Evolutionary conservation across 805 yeast species (phyloP).

Genomic region (Candida lessepsii): DNA sequence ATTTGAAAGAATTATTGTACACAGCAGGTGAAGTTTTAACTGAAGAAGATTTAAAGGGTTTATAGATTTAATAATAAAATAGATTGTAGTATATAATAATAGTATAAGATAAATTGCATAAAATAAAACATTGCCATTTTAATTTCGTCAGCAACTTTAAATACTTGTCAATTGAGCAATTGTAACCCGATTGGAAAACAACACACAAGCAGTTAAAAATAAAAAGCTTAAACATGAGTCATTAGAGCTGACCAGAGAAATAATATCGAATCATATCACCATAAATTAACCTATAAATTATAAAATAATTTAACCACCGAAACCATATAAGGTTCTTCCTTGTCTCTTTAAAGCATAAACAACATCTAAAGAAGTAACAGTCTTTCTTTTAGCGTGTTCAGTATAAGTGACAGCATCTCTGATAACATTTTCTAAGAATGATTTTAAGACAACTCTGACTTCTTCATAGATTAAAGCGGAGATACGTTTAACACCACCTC

Average conservation of each 20-base stretch:
- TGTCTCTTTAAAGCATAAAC: constrained; percentile 99
- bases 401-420: constrained; percentile 99
- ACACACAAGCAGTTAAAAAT: background rate
- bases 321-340: constrained; percentile 99
- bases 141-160: too few species aligned
- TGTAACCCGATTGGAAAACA: background rate
- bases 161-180: too few species aligned
- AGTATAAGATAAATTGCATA: background rate
- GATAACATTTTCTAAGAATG: constrained; percentile 95
- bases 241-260: too few species aligned
- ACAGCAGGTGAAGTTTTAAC: constrained; percentile 18
- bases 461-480: constrained; percentile 98
- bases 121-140: too few species aligned
- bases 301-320: constrained; percentile 78
- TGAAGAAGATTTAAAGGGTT: constrained; percentile 10
- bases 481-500: constrained; percentile 99
- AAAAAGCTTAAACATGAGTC: background rate
- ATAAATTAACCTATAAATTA: constrained; percentile 8
- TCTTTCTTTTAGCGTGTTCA: constrained; percentile 99
- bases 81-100: background rate
- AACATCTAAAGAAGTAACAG: constrained; percentile 97
- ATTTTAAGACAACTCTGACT: constrained; percentile 94
- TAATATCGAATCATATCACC: constrained; percentile 9
- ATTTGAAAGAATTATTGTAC: constrained; percentile 18
- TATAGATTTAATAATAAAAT: constrained; percentile 1